These are phyloP conservation scores for Neurospora sp. DNA, from an alignment of 495 filamentous ascomycete genomes.

Conservation along the genomic window DNA sequence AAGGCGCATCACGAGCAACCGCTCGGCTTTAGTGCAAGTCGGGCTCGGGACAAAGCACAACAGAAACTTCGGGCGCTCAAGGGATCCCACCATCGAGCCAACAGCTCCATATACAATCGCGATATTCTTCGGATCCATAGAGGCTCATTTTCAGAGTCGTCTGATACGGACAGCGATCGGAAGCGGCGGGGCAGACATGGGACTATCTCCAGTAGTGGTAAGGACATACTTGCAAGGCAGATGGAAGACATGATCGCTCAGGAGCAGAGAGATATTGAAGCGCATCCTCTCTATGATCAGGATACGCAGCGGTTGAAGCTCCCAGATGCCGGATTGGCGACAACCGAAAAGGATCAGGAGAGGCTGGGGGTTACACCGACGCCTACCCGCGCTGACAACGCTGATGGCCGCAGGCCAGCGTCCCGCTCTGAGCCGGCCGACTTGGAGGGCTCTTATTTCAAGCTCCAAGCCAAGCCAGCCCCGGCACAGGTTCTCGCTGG, in stretches of 20 bases:
- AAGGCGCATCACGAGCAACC: constrained; percentile 16
- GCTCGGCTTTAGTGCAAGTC: constrained; percentile 7
- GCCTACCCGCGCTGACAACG: constrained; percentile 7
- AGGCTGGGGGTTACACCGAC: constrained; percentile 8
- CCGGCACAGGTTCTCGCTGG: constrained; percentile 15
- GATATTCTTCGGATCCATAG: constrained; percentile 29
- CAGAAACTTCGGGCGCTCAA: constrained; percentile 41
- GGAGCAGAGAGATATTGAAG: constrained; percentile 33
- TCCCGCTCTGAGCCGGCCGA: constrained; percentile 29
- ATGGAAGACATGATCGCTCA: constrained; percentile 54
- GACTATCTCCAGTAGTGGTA: constrained; percentile 31
- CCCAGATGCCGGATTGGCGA: constrained; percentile 14
- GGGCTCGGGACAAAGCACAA: constrained; percentile 33
- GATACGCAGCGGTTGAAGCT: constrained; percentile 21
- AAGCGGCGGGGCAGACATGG: constrained; percentile 24
- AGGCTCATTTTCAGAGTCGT: constrained; percentile 35
- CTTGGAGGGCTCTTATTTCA: constrained; percentile 9
- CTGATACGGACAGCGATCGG: constrained; percentile 36
- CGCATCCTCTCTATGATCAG: constrained; percentile 17
- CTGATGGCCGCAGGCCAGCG: constrained; percentile 14
- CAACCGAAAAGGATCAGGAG: constrained; percentile 16
- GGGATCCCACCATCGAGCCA: constrained; percentile 36
- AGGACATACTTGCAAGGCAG: constrained; percentile 53
- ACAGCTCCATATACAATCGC: constrained; percentile 27
- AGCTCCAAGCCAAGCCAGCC: constrained; percentile 11